Evolutionary conservation across 2,329 filamentous ascomycete species (phyloP).

Genomic region (Claviceps maximensis): DNA sequence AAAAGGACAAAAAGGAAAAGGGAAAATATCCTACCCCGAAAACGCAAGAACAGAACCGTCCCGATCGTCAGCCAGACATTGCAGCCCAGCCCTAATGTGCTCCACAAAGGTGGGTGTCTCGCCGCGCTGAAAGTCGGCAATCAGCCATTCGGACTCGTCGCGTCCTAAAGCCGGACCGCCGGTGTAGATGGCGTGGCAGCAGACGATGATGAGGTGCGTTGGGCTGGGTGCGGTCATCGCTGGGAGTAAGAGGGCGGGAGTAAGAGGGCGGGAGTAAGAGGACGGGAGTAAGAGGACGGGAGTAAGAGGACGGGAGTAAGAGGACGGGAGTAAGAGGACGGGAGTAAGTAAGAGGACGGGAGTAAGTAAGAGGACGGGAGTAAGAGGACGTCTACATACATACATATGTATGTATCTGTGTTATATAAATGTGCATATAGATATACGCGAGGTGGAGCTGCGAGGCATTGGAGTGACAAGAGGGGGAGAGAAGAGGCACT

Average conservation of each 20-base stretch:
- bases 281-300: too few relatives aligned
- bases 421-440: too few relatives aligned
- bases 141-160: constrained; percentile 53
- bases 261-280: too few relatives aligned
- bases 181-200: constrained; percentile 55
- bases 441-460: too few relatives aligned
- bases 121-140: constrained; percentile 63
- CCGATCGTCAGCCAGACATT: neutral
- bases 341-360: too few relatives aligned
- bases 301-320: too few relatives aligned
- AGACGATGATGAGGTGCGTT: constrained; percentile 55
- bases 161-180: constrained; percentile 40
- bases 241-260: neutral
- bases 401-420: too few relatives aligned
- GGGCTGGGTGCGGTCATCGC: neutral
- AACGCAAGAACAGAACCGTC: neutral
- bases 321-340: too few relatives aligned
- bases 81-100: constrained; percentile 52
- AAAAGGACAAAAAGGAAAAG: neutral
- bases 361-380: too few relatives aligned
- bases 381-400: too few relatives aligned
- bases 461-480: too few relatives aligned
- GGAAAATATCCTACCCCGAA: neutral
- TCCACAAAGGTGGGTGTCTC: constrained; percentile 70
- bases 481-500: too few relatives aligned